Evolutionary conservation across 768 basidiomycete genomes (phyloP), one percentile per base, ranked within the genome.

Genomic region (Leccinum barrowsii): DNA sequence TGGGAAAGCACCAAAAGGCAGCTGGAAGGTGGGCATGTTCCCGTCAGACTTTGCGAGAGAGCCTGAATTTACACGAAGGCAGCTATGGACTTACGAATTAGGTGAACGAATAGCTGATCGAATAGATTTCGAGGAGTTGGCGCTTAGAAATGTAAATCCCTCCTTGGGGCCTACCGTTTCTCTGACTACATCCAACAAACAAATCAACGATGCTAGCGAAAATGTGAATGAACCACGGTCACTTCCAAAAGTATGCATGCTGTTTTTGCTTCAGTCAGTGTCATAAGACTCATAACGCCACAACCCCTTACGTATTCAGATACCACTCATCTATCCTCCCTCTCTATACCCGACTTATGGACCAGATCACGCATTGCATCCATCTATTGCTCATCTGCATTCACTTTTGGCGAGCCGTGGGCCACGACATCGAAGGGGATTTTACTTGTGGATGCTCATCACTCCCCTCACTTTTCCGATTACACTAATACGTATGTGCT

Each of bases 51-150:
- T 19, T 24, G 52, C 37, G 56, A 56, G 54, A 59, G 48, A 7
- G 35, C 62, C 40, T 42, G 28, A 47, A 57, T 50, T 47, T 50
- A 61, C 56, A 40, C 37, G 54, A 53, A 54, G 28, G 19, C 61
- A 92, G 90, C 70, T 82, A 26, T 83, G 78, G 69, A 74, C 82
- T 12, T 88, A 84, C 67, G 73, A 80, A 61, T 74, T 79, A 40
- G 90, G 90, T 24, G 86, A 90, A 74, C 82, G 82, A 21, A 69
- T 90, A 2, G 77, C 86, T 21, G 87, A 91, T 71, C 77, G 81
- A 21, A 76, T 91, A 60, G 91, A 91, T 52, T 92, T 91, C 63
- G 91, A 92, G 71, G 90, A 93, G 70, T 77, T 87, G 35, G 85
- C 85, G 7, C 76, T 93, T 64, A 89, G 89, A 70, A 79, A 82